These are phyloP conservation scores for Tulasnella sp. DNA, from an alignment of 768 basidiomycete species.

Conservation along the genomic window DNA sequence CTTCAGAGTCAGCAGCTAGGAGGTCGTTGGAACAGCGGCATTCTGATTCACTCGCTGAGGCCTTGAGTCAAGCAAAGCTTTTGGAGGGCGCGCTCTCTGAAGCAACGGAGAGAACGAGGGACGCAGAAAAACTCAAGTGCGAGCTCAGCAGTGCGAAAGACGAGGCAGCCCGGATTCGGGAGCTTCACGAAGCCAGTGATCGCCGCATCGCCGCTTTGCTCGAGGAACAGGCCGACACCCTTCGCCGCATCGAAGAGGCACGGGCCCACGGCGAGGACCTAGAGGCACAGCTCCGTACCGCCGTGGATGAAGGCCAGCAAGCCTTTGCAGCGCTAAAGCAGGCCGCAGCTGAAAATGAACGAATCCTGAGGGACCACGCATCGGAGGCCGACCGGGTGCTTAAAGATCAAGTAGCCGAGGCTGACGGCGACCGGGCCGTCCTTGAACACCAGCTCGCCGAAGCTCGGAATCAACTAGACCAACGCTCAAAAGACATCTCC, in stretches of 20 bases:
- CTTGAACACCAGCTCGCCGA: constrained; percentile 83
- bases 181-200: constrained; percentile 20
- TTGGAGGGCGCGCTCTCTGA: constrained; percentile 59
- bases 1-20: constrained; percentile 58
- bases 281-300: constrained; percentile 66
- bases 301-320: constrained; percentile 66
- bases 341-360: constrained; percentile 73
- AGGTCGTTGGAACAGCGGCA: constrained; percentile 64
- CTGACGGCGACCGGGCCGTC: constrained; percentile 89
- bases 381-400: constrained; percentile 60
- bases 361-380: constrained; percentile 65
- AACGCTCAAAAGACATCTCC: constrained; percentile 57
- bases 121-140: constrained; percentile 56
- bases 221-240: constrained; percentile 68
- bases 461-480: constrained; percentile 58
- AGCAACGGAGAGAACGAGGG: constrained; percentile 60
- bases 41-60: constrained; percentile 50
- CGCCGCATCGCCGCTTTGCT: constrained; percentile 41
- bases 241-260: constrained; percentile 70
- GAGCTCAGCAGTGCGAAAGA: constrained; percentile 57
- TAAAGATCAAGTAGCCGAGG: constrained; percentile 86
- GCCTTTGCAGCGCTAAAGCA: constrained; percentile 64
- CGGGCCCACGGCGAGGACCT: constrained; percentile 61
- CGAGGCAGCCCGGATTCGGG: constrained; percentile 40
- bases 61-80: constrained; percentile 53